Percentiles rank a stretch among this genome's conserved stretches.
Conservation (phyloP, 2,329 filamentous ascomycete genomes). For the Monosporascus sp. region DNA sequence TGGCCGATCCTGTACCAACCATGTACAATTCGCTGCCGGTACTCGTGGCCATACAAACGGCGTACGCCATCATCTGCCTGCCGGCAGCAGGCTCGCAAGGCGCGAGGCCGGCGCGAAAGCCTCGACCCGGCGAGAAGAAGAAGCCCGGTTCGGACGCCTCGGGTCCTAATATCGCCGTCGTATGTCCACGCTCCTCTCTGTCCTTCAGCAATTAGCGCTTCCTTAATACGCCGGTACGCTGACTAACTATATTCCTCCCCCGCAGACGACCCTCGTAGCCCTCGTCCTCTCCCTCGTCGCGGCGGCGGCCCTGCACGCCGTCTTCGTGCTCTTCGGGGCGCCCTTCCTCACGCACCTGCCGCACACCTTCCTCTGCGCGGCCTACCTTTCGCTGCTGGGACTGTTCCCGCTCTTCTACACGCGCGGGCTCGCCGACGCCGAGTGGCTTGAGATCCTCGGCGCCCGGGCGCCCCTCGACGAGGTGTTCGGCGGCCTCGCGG, state of each 20-base stretch:
- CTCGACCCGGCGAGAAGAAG: constrained; percentile 49
- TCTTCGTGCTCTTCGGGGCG: constrained; percentile 84
- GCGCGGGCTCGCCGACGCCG: constrained; percentile 67
- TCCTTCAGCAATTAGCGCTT: too few relatives aligned
- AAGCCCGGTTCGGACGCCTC: constrained; percentile 37
- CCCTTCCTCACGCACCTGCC: constrained; percentile 75
- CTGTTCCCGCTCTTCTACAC: constrained; percentile 79
- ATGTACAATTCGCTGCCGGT: constrained; percentile 57
- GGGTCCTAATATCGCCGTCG: constrained; percentile 41
- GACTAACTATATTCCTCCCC: constrained; percentile 33
- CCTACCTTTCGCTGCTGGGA: constrained; percentile 75
- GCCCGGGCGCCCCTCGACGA: constrained; percentile 71
- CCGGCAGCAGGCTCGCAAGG: constrained; percentile 51
- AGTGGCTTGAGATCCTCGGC: constrained; percentile 67
- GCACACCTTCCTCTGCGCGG: constrained; percentile 74
- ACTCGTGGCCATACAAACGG: constrained; percentile 58
- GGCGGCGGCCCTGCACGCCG: constrained; percentile 40
- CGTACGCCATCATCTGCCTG: constrained; percentile 58
- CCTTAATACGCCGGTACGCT: not conserved
- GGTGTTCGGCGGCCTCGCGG: constrained; percentile 76
- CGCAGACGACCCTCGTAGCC: constrained; percentile 65
- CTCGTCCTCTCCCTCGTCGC: constrained; percentile 44
- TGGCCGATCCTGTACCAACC: constrained; percentile 62
- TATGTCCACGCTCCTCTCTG: constrained; percentile 26
- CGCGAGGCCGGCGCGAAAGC: constrained; percentile 41